phyloP scores from a whole-genome alignment of 2,329 filamentous ascomycete species.

The Laburnicola sp. region DNA sequence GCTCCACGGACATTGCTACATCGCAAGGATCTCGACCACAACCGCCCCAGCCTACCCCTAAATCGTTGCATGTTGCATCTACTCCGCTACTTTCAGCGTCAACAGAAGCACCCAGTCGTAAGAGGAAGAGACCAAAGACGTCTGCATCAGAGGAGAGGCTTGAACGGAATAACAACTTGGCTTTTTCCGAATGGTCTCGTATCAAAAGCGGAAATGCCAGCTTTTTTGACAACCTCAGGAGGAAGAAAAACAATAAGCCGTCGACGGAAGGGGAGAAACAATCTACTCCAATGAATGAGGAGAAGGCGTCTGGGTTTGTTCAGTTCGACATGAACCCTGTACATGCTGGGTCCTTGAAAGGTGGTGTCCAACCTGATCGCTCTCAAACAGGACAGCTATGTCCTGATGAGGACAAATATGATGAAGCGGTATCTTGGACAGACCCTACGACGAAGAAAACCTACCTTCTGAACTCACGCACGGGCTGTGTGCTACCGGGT shows the following conservation, averaged over 20 bases:
- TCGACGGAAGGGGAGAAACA: not conserved
- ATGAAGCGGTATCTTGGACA: constrained; percentile 58
- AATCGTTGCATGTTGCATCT: not conserved
- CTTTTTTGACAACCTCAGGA: constrained; percentile 35
- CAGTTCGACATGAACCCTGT: constrained; percentile 17
- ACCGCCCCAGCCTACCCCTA: not conserved
- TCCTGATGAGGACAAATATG: constrained; percentile 18
- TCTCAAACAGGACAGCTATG: not conserved
- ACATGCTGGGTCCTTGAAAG: constrained; percentile 16
- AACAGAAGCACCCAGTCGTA: constrained; percentile 10
- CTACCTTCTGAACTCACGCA: constrained; percentile 58
- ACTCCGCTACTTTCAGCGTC: not conserved
- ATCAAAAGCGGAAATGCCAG: constrained; percentile 48
- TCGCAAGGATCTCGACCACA: not conserved
- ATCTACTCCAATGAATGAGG: not conserved
- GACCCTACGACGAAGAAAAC: constrained; percentile 62
- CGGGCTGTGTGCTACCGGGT: constrained; percentile 50
- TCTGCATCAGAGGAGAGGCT: not conserved
- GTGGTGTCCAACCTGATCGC: not conserved
- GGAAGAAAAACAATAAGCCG: not conserved
- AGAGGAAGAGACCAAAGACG: constrained; percentile 24
- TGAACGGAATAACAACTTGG: constrained; percentile 11
- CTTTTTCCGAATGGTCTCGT: constrained; percentile 47
- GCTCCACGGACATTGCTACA: not conserved
- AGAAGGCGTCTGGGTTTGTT: not conserved